Conservation (phyloP, 768 basidiomycete species). For the Cyclocybe aegerita region DNA sequence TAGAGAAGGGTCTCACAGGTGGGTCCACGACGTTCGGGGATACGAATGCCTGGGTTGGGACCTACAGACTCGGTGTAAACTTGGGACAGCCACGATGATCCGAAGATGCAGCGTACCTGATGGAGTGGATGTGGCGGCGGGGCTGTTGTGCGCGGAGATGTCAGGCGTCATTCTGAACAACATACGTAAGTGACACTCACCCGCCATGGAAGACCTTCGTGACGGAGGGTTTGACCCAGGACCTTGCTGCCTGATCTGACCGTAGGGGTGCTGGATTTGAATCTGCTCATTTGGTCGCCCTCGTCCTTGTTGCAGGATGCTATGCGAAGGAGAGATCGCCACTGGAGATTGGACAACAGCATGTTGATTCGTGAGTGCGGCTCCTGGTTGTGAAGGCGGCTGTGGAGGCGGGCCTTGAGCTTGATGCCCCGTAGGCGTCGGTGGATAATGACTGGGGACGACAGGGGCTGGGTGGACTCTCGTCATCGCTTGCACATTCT, state of each 20-base stretch:
- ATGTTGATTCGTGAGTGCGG: not conserved
- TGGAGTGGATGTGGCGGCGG: not conserved
- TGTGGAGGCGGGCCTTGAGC: too few relatives aligned
- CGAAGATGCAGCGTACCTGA: too few relatives aligned
- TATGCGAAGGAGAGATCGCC: not conserved
- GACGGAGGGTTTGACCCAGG: constrained; percentile 4
- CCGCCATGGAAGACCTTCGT: constrained; percentile 4
- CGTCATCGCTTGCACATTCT: too few relatives aligned
- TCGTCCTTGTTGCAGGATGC: not conserved
- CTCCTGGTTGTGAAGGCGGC: not conserved
- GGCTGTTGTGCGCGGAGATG: not conserved
- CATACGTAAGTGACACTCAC: constrained; percentile 1
- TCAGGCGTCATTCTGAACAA: not conserved
- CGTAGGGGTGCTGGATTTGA: constrained; percentile 5
- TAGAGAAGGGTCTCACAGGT: too few relatives aligned
- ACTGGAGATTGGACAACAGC: not conserved
- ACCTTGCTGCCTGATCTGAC: constrained; percentile 7
- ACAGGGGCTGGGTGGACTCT: too few relatives aligned
- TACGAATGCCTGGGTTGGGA: too few relatives aligned
- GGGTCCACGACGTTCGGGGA: too few relatives aligned
- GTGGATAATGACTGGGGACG: too few relatives aligned
- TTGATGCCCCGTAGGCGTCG: too few relatives aligned
- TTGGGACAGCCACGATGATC: too few relatives aligned
- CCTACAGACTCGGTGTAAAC: too few relatives aligned
- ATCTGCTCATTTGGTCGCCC: not conserved